phyloP scores from a whole-genome alignment of 345 rosid genomes.

The Sisymbrium altissimum region DNA sequence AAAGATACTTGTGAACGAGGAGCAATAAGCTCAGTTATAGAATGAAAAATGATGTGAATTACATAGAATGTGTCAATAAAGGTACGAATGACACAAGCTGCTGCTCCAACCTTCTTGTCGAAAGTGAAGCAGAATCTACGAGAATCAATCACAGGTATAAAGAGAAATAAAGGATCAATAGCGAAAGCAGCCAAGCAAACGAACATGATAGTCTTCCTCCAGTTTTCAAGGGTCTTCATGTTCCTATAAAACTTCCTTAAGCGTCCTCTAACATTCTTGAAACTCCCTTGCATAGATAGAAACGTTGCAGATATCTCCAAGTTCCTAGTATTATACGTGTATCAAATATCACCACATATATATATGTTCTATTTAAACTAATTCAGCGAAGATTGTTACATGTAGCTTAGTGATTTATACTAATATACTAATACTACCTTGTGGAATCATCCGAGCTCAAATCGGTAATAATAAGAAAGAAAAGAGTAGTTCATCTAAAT shows the following conservation, averaged over 20 bases:
- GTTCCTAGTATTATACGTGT: too few species aligned
- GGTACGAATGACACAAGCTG: slow-evolving; percentile 11
- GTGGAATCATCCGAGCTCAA: too few species aligned
- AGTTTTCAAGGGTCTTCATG: slow-evolving; percentile 26
- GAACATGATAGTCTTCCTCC: background rate
- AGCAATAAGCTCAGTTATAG: slow-evolving; percentile 1
- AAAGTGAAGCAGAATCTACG: background rate
- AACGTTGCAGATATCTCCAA: too few species aligned
- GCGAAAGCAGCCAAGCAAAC: slow-evolving; percentile 11
- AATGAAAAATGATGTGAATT: slow-evolving; percentile 1
- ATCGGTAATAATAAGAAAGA: too few species aligned
- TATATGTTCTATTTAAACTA: too few species aligned
- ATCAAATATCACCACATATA: too few species aligned
- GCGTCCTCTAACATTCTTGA: slow-evolving; percentile 14
- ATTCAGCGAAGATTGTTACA: too few species aligned
- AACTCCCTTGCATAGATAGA: background rate
- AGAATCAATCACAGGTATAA: slow-evolving; percentile 23
- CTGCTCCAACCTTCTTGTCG: background rate
- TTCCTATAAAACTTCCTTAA: slow-evolving; percentile 35
- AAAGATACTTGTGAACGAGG: slow-evolving; percentile 6
- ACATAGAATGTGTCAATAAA: slow-evolving; percentile 17
- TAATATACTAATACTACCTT: too few species aligned
- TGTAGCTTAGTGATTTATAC: too few species aligned
- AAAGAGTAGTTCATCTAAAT: too few species aligned
- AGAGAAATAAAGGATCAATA: slow-evolving; percentile 31